Conservation (phyloP, 176 grass and related monocot species). For the Phoenix roebelenii region DNA sequence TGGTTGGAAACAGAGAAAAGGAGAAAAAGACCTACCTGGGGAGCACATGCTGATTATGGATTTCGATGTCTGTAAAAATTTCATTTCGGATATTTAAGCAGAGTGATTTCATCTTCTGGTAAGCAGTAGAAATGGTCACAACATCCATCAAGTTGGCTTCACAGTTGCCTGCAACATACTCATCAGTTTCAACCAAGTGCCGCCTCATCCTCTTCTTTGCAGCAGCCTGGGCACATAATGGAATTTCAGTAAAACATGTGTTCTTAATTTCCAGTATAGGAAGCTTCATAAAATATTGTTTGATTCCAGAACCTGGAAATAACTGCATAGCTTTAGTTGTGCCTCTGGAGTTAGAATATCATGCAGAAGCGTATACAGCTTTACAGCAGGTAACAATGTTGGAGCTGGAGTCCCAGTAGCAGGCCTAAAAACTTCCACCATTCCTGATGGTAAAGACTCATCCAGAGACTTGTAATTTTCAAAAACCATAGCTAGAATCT, state of each 20-base stretch:
- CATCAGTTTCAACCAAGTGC: constrained; percentile 92
- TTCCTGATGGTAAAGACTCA: constrained; percentile 68
- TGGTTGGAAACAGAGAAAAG: background rate
- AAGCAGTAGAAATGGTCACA: constrained; percentile 64
- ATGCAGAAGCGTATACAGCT: constrained; percentile 87
- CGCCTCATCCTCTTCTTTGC: constrained; percentile 76
- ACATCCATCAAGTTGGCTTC: constrained; percentile 59
- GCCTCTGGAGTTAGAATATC: constrained; percentile 90
- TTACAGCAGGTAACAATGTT: constrained; percentile 75
- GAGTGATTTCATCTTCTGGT: constrained; percentile 85
- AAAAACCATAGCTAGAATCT: constrained; percentile 72
- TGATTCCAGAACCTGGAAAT: constrained; percentile 62
- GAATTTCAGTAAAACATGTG: constrained; percentile 11
- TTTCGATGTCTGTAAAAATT: constrained; percentile 99
- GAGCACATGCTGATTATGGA: constrained; percentile 92
- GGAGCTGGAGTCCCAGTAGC: constrained; percentile 70
- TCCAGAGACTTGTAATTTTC: constrained; percentile 95
- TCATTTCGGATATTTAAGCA: constrained; percentile 82
- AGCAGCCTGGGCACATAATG: constrained; percentile 50
- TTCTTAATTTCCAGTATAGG: constrained; percentile 13
- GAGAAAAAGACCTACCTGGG: constrained; percentile 43
- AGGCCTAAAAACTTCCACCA: constrained; percentile 67
- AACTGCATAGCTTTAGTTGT: constrained; percentile 87
- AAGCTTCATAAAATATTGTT: background rate
- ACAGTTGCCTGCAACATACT: constrained; percentile 56